Base-by-base conservation (phyloP, 1,284 basidiomycete genomes). In the Irpex rosettiformis region DNA sequence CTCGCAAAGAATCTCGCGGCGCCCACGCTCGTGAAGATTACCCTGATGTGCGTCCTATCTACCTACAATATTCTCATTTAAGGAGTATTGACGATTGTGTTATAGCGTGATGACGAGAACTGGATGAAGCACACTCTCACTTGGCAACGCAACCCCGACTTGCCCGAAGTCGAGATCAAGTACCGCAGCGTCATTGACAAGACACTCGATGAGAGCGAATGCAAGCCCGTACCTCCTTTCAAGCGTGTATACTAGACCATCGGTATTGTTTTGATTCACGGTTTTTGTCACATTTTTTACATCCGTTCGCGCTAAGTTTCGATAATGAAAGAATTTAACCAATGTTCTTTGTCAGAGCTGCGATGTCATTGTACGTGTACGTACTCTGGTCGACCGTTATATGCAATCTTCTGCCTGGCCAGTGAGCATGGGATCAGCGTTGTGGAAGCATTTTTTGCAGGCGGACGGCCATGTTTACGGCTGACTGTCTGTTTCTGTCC, bases 21-120 rank as follows among this genome's bases (percentile, higher is more conserved):
- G 96, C 96, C 33, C 97, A 99, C 72, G 96, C 97, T 49, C 92
- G 96, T 66, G 95, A 98, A 75, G 97, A 99, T 76, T 98, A 75
- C 80, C 88, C 94, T 61, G 92, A 94, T 63, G 90, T 93, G 62
- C 59, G 81, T 77, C 28, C 33, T 54, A 30, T 42, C 52, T 6
- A 5, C n/a, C 33, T n/a, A 40, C 6, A 40, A 40, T 18, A 22
- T 43, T 53, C 55, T 59, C 29, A 16, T 16, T 45, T 16, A 56
- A 33, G 45, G 25, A 45, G 2, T 48, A 52, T 42, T 59, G 52
- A 30, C 21, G 22, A 40, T 45, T 58, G 43, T 47, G 37, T 52
- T 58, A 11, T 62, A 93, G 89, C 87, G 93, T 73, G 89, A 96
- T 67, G 94, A 98, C 66, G 82, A 86, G 52, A 81, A 85, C 42